Evolutionary conservation across 805 yeast genomes (phyloP), one percentile per base, ranked within the genome.

Genomic region (Wickerhamomyces bisporus): DNA sequence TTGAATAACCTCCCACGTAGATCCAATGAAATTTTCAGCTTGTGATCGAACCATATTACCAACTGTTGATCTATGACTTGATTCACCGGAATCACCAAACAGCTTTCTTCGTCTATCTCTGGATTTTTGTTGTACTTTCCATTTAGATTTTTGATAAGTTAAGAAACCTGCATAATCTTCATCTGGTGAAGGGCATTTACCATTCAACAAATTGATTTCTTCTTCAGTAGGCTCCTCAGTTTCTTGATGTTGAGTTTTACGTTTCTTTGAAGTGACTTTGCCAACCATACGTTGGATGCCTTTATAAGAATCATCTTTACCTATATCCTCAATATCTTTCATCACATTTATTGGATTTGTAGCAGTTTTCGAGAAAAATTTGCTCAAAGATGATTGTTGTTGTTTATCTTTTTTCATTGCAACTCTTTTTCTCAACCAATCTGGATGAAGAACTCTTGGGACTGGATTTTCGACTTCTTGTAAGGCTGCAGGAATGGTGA

Each of bases 401-500:
- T 75, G 69, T 41, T 73, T 76, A 55, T 86, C 91, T 38, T 77
- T 77, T 39, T 68, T 74, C 6, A 63, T 64, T 3, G 71, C 69
- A 38, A 91, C 77, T 42, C 73, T 74, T 48, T 72, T 79, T 42
- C 71, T 73, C 39, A 93, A 67, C 99, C 99, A 93, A 23, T 82
- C 93, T 0, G 99, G 99, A 53, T 91, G 97, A 4, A 76, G 75
- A 6, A 94, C 91, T 49, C 97, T 70, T 5, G 97, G 97, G 31
- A 94, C 97, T 0, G 99, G 99, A 53, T 93, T 94, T 12, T 68
- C 62, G 14, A 91, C 76, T 36, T 78, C 77, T 64, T 93, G 98
- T 38, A 91, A 67, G 6, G 97, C 98, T 5, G 99, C 99, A 3
- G 99, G 99, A 48, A 93, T 91, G 0, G 96, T 84, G 49, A 93